Base-by-base conservation (phyloP, 345 rosid genomes). In the Cardamine chenopodiifolia region DNA sequence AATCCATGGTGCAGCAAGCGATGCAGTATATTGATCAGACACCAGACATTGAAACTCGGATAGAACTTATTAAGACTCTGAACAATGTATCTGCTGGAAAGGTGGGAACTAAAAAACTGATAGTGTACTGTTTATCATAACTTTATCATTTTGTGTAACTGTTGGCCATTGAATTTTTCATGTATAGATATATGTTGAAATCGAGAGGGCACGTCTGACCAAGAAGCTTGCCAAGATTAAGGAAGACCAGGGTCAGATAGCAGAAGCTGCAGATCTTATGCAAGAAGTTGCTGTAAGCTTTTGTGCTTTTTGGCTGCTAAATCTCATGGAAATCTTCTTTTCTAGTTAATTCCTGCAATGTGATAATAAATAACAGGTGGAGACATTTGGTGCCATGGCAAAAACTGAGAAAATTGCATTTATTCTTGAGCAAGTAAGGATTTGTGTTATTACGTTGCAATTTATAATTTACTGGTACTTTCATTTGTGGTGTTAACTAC, bases 211-310 rank as follows among this genome's bases (percentile, higher is more conserved):
- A 15, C 84, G 99, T 50, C 73, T 96, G 88, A 87, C 90, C 63
- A 96, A 85, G 81, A 96, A 85, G 68, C 97, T 92, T 78, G 97
- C 98, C 8, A 92, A 96, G 86, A 92, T 96, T 66, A 96, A 92
- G 85, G 99, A 96, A 87, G 96, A 75, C 19, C 99, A 92, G 50
- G 97, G 97, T 70, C 89, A 81, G 62, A 87, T 92, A 63, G 98
- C 95, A 49, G 99, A 96, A 84, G 99, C 99, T 78, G 99, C 99
- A 54, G 98, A 96, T 84, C 80, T 96, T 59, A 96, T 96, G 98
- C 99, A 96, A 84, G 99, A 92, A 90, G 90, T 96, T 82, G 97
- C 99, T 29, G 99, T 96, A 66, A 76, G 93, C 75, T 70, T 65
- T 29, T 39, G 62, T 42, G 48, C 34, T 37, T 37, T 62, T 57